Evolutionary conservation across 2,329 filamentous ascomycete species (phyloP), one percentile per base, ranked within the genome.

Genomic region (Pyrenophora teres): DNA sequence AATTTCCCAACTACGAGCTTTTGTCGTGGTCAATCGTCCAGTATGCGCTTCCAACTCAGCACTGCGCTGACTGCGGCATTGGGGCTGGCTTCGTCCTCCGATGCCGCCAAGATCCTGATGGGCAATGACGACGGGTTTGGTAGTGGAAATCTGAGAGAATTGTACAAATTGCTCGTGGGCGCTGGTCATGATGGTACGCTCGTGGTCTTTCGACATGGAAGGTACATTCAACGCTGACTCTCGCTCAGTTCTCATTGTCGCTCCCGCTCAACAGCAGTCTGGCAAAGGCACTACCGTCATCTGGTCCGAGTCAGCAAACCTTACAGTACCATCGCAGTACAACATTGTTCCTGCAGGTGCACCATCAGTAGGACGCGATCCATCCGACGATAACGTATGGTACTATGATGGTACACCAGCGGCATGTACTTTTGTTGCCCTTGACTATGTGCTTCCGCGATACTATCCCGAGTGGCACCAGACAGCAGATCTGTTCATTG

Each of bases 351-450:
- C 77, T 32, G 70, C 74, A 2, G 80, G 80, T 4, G 71, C 76
- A 0, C 78, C 79, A 3, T 77, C 78, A 0, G 53, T 82, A 19
- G 82, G 83, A 39, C 73, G 70, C 13, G 81, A 84, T 57, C 81
- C 80, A 10, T 63, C 68, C 16, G 80, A 84, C 50, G 72, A 72
- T 45, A 76, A 82, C 53, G 82, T 85, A 56, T 85, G 80, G 80
- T 84, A 85, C 63, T 85, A 84, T 69, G 82, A 84, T 46, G 82
- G 82, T 18, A 85, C 82, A 0, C 81, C 83, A 0, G 80, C 80
- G 0, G 78, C 81, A 0, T 81, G 79, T 59, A 81, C 80, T 1
- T 80, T 83, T 50, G 80, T 85, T 4, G 81, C 77, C 2, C 74
- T 84, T 5, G 81, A 84, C 70, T 83, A 80, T 38, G 79, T 85